A percentile compares a stretch with the other conserved stretches of the same genome.
These are phyloP conservation scores for Candida vartiovaarae DNA, from an alignment of 805 yeast species.

Conservation along the genomic window DNA sequence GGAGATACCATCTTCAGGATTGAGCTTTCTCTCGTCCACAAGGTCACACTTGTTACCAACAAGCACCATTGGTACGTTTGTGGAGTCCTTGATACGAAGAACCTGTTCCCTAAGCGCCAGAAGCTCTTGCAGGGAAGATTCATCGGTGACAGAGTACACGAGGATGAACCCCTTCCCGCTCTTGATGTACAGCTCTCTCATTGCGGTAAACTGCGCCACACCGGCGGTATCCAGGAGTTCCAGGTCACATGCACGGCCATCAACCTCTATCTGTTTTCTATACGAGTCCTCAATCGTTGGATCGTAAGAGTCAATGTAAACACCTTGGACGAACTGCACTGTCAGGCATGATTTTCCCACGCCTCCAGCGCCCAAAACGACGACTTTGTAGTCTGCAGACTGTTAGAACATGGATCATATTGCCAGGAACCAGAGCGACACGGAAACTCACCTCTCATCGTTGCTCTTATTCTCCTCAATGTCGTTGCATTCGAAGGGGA, in stretches of 20 bases:
- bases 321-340: conserved; percentile 87
- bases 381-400: conserved; percentile 66
- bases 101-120: conserved; percentile 79
- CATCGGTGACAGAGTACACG: conserved; percentile 78
- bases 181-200: conserved; percentile 84
- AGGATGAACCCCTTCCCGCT: conserved; percentile 86
- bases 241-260: conserved; percentile 78
- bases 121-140: conserved; percentile 70
- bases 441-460: conserved; percentile 1
- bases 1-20: conserved; percentile 75
- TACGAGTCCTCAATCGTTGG: conserved; percentile 98
- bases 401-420: conserved; percentile 3
- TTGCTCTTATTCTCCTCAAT: not conserved
- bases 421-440: not conserved
- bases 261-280: conserved; percentile 80
- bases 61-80: conserved; percentile 78
- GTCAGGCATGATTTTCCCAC: conserved; percentile 94
- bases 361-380: conserved; percentile 94
- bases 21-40: conserved; percentile 62
- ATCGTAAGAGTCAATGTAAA: conserved; percentile 85
- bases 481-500: no score
- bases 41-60: conserved; percentile 91
- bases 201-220: conserved; percentile 90
- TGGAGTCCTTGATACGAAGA: conserved; percentile 68
- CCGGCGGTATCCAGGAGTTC: conserved; percentile 94